A percentile compares a stretch with the other conserved stretches of the same genome.
These are phyloP conservation scores for Gossypium stocksii DNA, from an alignment of 345 rosid genomes.

Conservation along the genomic window DNA sequence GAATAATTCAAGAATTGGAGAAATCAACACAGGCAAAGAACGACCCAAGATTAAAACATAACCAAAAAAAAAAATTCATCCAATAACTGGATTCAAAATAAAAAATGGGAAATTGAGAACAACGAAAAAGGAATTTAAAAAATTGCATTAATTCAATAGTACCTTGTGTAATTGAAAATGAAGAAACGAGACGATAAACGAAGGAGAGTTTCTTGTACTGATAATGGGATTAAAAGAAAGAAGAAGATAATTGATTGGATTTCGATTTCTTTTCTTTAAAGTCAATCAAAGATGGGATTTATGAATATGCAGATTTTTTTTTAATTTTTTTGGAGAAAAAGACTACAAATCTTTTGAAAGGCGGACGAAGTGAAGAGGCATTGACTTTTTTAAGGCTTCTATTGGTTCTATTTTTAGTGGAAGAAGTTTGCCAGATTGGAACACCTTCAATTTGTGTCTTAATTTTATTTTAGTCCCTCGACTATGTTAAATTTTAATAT, in stretches of 20 bases:
- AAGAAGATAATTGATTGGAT: background rate
- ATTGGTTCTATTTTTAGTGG: background rate
- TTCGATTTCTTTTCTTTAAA: background rate
- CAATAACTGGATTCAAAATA: background rate
- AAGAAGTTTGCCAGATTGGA: background rate
- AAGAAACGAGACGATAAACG: background rate
- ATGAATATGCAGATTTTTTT: background rate
- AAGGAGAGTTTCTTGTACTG: background rate
- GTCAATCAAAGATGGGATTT: background rate
- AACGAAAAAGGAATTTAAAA: background rate
- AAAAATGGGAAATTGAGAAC: background rate
- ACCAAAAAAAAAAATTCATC: background rate
- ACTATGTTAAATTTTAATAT: no score
- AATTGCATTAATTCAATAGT: background rate
- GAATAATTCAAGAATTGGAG: background rate
- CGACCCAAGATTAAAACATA: background rate
- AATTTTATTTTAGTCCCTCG: background rate
- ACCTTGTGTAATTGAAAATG: conserved; percentile 3
- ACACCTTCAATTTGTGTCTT: background rate
- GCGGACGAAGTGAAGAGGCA: background rate
- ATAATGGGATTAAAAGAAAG: background rate
- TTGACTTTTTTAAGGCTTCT: background rate
- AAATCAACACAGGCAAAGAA: background rate
- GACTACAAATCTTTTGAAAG: no score
- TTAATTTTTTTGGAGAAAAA: background rate